Percentiles rank a stretch among this genome's conserved stretches.
Conservation (phyloP, 164 flowering plant species). For the Echeveria elegans region DNA sequence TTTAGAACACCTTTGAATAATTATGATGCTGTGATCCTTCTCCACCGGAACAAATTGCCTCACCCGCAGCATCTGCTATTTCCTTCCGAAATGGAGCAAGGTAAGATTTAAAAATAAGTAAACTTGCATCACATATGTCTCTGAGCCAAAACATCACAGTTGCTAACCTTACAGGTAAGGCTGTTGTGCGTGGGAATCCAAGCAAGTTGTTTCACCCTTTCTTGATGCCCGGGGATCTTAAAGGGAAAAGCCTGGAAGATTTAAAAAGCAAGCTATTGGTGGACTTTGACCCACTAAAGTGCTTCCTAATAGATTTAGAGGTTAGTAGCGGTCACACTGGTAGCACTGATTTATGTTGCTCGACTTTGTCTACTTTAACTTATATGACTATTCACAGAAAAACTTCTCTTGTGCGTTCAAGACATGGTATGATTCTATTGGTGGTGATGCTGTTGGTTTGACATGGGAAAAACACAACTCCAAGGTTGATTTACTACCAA, state of each 20-base stretch:
- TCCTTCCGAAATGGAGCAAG: constrained; percentile 60
- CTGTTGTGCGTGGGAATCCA: constrained; percentile 54
- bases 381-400: constrained; percentile 31
- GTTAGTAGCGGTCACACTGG: constrained; percentile 24
- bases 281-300: constrained; percentile 71
- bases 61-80: constrained; percentile 80
- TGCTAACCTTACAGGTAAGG: constrained; percentile 37
- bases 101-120: constrained; percentile 18
- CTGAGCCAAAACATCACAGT: neutral
- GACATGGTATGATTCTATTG: constrained; percentile 85
- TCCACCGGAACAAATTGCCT: constrained; percentile 68
- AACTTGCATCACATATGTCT: neutral
- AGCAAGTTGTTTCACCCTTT: constrained; percentile 63
- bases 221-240: constrained; percentile 30
- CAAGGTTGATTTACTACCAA: constrained; percentile 40
- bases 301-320: constrained; percentile 59
- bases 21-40: constrained; percentile 85
- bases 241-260: constrained; percentile 32
- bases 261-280: constrained; percentile 55
- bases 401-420: constrained; percentile 46
- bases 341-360: neutral
- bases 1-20: constrained; percentile 83
- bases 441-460: constrained; percentile 88
- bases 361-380: neutral
- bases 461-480: constrained; percentile 51